Percentiles rank a stretch among this genome's conserved stretches.
phyloP scores from a whole-genome alignment of 2,329 filamentous ascomycete genomes.

The Mariannaea sp. region DNA sequence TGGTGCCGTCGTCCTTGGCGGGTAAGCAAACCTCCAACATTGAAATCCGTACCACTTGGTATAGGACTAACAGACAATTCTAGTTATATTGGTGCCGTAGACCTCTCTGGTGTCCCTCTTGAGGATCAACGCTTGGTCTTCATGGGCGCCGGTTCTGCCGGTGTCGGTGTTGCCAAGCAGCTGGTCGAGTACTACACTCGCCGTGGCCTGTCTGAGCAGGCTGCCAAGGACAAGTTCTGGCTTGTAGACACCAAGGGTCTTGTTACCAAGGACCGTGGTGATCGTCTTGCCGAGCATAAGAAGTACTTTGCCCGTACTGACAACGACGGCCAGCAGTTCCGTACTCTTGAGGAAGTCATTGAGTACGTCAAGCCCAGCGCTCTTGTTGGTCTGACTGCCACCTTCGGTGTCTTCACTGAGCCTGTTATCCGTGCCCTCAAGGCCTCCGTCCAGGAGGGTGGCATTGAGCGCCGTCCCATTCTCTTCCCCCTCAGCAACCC shows the following conservation, averaged over 20 bases:
- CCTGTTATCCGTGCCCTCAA: conserved; percentile 76
- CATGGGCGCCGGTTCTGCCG: conserved; percentile 92
- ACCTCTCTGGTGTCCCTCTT: conserved; percentile 80
- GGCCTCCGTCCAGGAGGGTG: conserved; percentile 64
- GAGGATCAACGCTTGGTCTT: conserved; percentile 95
- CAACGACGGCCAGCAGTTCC: conserved; percentile 71
- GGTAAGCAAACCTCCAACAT: conserved; percentile 52
- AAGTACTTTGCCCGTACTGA: conserved; percentile 70
- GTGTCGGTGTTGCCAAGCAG: conserved; percentile 97
- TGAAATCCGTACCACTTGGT: conserved; percentile 11
- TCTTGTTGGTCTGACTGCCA: conserved; percentile 91
- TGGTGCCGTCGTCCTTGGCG: conserved; percentile 89
- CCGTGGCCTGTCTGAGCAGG: conserved; percentile 84
- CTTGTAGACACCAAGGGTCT: conserved; percentile 97
- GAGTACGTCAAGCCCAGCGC: conserved; percentile 95
- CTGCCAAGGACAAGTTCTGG: conserved; percentile 91
- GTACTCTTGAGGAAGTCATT: conserved; percentile 85
- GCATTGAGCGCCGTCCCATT: conserved; percentile 78
- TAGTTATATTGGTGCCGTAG: conserved; percentile 72
- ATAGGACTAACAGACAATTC: conserved; percentile 60
- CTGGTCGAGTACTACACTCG: conserved; percentile 96
- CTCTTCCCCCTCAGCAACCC: conserved; percentile 98
- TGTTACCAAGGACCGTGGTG: conserved; percentile 89
- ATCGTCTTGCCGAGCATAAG: conserved; percentile 91
- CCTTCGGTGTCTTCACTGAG: conserved; percentile 92